phyloP scores from a whole-genome alignment of 768 basidiomycete species.

The Lactarius akahatsu region DNA sequence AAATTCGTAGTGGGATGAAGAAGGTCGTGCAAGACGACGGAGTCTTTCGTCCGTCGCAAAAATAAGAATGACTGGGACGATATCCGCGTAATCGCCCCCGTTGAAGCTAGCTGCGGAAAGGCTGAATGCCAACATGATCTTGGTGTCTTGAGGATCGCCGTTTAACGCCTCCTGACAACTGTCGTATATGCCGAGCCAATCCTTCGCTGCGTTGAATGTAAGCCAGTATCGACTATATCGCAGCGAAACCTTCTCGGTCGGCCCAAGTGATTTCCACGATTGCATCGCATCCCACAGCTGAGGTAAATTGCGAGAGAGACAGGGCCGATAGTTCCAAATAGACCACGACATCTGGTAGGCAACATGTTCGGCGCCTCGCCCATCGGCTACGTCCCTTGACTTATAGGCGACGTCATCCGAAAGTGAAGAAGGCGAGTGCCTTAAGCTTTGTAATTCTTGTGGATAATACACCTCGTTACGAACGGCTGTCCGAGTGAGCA shows the following conservation, averaged over 20 bases:
- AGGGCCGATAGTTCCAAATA: background rate
- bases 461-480: constrained; percentile 13
- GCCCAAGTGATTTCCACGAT: constrained; percentile 11
- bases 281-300: background rate
- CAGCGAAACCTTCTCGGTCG: background rate
- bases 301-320: background rate
- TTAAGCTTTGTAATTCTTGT: background rate
- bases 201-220: background rate
- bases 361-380: background rate
- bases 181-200: constrained; percentile 15
- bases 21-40: background rate
- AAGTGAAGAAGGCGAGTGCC: constrained; percentile 24
- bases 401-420: constrained; percentile 31
- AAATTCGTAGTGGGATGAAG: constrained; percentile 29
- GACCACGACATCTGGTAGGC: constrained; percentile 11
- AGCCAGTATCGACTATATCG: constrained; percentile 20
- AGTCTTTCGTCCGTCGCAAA: constrained; percentile 4
- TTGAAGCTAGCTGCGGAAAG: constrained; percentile 9
- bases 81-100: background rate
- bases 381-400: background rate
- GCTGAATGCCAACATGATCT: constrained; percentile 6
- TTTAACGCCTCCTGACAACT: background rate
- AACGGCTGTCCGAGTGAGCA: background rate
- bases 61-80: background rate
- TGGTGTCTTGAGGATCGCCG: background rate